These are phyloP conservation scores for Pascua guehoae DNA, from an alignment of 1,284 basidiomycete genomes.

Conservation along the genomic window DNA sequence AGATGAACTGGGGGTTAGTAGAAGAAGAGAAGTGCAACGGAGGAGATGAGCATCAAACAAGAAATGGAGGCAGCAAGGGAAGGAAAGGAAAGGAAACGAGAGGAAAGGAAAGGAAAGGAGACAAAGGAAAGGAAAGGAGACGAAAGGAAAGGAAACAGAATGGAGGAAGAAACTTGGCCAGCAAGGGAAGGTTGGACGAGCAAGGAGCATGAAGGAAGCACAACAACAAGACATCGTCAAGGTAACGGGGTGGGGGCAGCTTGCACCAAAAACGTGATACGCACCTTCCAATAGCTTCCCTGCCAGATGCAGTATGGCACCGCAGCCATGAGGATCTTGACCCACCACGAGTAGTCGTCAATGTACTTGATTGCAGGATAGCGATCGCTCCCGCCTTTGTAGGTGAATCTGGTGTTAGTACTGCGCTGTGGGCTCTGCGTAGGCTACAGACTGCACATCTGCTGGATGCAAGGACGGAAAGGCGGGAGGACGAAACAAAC, in stretches of 20 bases:
- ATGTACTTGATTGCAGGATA: conserved; percentile 72
- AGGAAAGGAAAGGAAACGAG: no score
- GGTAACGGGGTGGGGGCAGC: no score
- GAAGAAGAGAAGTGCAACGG: background rate
- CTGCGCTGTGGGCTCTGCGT: background rate
- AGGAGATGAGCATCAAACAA: background rate
- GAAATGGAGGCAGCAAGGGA: no score
- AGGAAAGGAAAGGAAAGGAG: no score
- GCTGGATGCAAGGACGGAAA: no score
- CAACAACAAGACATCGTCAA: no score
- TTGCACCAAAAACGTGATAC: conserved; percentile 1
- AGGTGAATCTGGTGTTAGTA: conserved; percentile 11
- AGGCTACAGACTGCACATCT: no score
- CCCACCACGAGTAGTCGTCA: conserved; percentile 44
- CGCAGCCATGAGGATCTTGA: conserved; percentile 42
- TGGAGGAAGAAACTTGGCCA: no score
- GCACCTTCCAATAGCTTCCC: conserved; percentile 79
- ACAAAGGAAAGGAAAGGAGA: no score
- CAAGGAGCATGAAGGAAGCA: no score
- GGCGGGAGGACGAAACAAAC: conserved; percentile 26
- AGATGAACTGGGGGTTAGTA: conserved; percentile 60
- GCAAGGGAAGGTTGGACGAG: no score
- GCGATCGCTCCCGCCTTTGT: conserved; percentile 53
- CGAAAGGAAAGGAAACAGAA: no score
- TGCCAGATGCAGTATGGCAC: conserved; percentile 73